These are phyloP conservation scores for Fraxinus excelsior DNA, from an alignment of 257 asterid genomes.

Conservation along the genomic window DNA sequence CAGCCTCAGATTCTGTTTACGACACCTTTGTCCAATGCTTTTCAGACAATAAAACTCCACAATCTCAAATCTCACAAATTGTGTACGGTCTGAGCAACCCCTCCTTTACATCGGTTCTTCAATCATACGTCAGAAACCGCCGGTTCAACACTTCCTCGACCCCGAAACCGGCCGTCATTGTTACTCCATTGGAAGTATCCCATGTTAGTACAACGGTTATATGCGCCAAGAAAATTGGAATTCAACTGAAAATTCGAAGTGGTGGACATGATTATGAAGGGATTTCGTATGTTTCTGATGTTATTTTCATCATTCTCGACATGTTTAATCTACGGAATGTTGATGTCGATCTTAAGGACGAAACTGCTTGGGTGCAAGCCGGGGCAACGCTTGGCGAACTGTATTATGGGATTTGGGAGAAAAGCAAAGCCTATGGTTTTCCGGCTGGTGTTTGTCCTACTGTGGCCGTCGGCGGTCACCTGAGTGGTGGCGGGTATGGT, in stretches of 20 bases:
- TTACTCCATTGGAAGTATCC: constrained; percentile 43
- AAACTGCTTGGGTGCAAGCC: constrained; percentile 57
- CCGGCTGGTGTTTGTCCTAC: constrained; percentile 66
- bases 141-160: constrained; percentile 54
- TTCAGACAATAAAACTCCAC: constrained; percentile 25
- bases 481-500: constrained; percentile 66
- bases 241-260: constrained; percentile 57
- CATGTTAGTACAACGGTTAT: constrained; percentile 49
- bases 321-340: constrained; percentile 50
- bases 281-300: constrained; percentile 45
- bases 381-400: constrained; percentile 64
- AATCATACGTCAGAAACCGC: constrained; percentile 48
- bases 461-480: constrained; percentile 63
- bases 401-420: constrained; percentile 47
- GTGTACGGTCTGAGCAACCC: constrained; percentile 43
- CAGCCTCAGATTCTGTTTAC: constrained; percentile 24
- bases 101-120: constrained; percentile 34
- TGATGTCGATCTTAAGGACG: constrained; percentile 29
- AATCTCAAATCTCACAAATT: constrained; percentile 28
- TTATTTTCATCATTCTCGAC: constrained; percentile 46
- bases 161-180: constrained; percentile 38
- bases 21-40: constrained; percentile 36
- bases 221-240: constrained; percentile 38
- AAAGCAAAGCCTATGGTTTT: constrained; percentile 41
- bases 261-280: constrained; percentile 74